phyloP scores from a whole-genome alignment of 352 stramenopile species.

The Phytophthora multivora region DNA sequence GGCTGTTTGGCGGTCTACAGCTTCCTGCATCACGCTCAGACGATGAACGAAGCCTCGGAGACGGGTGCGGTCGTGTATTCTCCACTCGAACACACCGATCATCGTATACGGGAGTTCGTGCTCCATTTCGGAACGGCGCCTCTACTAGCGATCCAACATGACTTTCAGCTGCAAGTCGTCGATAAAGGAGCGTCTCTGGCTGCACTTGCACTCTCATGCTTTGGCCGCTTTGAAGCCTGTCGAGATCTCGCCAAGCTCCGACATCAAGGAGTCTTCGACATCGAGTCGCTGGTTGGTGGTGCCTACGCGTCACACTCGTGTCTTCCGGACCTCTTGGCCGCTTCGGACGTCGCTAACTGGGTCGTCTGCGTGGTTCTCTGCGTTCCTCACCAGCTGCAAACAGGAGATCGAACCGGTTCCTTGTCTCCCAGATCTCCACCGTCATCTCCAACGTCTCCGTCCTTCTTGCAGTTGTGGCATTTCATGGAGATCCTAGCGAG shows the following conservation, averaged over 20 bases:
- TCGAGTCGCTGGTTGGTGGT: conserved; percentile 42
- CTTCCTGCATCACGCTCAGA: conserved; percentile 35
- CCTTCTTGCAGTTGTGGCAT: conserved; percentile 50
- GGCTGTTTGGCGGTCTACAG: conserved; percentile 54
- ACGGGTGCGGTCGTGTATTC: conserved; percentile 24
- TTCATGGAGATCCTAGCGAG: conserved; percentile 59
- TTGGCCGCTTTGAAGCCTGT: conserved; percentile 50
- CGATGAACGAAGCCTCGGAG: background rate
- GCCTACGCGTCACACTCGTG: conserved; percentile 30
- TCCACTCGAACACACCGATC: conserved; percentile 40
- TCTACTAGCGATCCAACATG: conserved; percentile 59
- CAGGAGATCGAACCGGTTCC: background rate
- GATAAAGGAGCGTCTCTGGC: conserved; percentile 31
- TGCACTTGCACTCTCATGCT: conserved; percentile 59
- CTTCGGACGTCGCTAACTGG: conserved; percentile 44
- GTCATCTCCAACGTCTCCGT: background rate
- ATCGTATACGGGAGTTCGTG: conserved; percentile 58
- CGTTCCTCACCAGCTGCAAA: conserved; percentile 45
- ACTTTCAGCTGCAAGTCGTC: conserved; percentile 49
- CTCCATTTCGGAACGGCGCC: conserved; percentile 62
- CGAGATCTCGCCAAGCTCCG: conserved; percentile 57
- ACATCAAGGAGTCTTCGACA: conserved; percentile 54
- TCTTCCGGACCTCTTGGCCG: conserved; percentile 28
- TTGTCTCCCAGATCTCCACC: conserved; percentile 9
- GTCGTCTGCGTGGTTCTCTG: conserved; percentile 62